Evolutionary conservation across 768 basidiomycete species (phyloP).

Genomic region (Leccinum barrowsii): DNA sequence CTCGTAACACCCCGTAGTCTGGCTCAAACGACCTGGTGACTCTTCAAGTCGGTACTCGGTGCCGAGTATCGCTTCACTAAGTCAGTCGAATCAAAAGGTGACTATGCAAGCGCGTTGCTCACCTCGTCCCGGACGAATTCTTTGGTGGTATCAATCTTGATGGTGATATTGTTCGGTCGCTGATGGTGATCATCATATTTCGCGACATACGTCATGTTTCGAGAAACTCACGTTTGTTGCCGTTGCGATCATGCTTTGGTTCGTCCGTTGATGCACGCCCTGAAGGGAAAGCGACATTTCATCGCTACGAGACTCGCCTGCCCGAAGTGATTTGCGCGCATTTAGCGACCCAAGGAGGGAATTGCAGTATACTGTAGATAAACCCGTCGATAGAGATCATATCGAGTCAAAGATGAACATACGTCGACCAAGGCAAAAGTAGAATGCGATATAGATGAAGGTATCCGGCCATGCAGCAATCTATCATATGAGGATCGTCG

Average conservation of each 20-base stretch:
- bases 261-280: constrained; percentile 20
- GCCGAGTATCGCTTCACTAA: constrained; percentile 18
- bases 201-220: background rate
- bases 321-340: constrained; percentile 48
- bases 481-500: background rate
- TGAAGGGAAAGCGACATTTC: constrained; percentile 33
- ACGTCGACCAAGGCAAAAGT: background rate
- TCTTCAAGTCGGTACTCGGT: constrained; percentile 14
- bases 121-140: background rate
- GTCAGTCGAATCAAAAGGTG: background rate
- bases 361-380: constrained; percentile 51
- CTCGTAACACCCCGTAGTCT: background rate
- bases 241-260: background rate
- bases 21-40: constrained; percentile 18
- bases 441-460: background rate
- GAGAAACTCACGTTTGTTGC: background rate
- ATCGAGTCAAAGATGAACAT: background rate
- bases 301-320: constrained; percentile 15
- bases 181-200: background rate
- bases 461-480: background rate
- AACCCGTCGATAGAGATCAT: background rate
- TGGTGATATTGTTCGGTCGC: background rate
- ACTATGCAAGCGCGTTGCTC: background rate
- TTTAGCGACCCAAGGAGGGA: constrained; percentile 60
- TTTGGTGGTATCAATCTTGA: background rate